Evolutionary conservation across 106 monocot genomes (phyloP).

Genomic region (Gastrodia elata): DNA sequence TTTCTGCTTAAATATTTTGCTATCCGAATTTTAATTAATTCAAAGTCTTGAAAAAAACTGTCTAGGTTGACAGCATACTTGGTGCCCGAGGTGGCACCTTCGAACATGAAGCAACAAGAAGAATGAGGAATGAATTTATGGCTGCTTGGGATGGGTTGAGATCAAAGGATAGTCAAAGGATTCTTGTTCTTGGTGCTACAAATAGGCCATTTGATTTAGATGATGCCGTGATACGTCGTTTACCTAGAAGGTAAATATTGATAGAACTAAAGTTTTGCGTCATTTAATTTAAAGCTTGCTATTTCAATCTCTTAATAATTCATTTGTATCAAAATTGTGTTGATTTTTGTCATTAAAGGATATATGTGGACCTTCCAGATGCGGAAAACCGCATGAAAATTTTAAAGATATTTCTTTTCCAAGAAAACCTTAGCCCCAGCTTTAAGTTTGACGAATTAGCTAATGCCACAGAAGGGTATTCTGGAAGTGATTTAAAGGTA

Average conservation of each 20-base stretch:
- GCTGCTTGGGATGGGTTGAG: slow-evolving; percentile 97
- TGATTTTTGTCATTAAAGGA: slow-evolving; percentile 27
- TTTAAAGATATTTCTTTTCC: too few relatives aligned
- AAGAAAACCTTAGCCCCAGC: slow-evolving; percentile 28
- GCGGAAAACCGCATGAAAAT: slow-evolving; percentile 5
- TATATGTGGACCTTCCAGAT: slow-evolving; percentile 92
- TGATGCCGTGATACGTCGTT: slow-evolving; percentile 94
- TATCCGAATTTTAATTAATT: background rate
- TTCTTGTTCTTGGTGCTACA: slow-evolving; percentile 85
- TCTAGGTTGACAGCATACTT: slow-evolving; percentile 84
- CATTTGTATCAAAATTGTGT: background rate
- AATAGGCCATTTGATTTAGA: slow-evolving; percentile 98
- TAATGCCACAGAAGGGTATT: slow-evolving; percentile 92
- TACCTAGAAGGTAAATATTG: slow-evolving; percentile 75
- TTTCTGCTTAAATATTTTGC: background rate
- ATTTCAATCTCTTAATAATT: background rate
- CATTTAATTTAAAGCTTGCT: background rate
- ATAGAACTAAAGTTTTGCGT: background rate
- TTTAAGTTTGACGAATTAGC: slow-evolving; percentile 84
- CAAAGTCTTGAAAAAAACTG: background rate
- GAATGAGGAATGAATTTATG: slow-evolving; percentile 39
- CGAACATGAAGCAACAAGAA: too few relatives aligned
- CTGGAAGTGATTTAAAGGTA: slow-evolving; percentile 97
- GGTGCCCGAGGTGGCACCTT: slow-evolving; percentile 86
- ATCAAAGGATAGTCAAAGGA: slow-evolving; percentile 88